These are phyloP conservation scores for Avicennia marina DNA, from an alignment of 257 asterid genomes.

Conservation along the genomic window DNA sequence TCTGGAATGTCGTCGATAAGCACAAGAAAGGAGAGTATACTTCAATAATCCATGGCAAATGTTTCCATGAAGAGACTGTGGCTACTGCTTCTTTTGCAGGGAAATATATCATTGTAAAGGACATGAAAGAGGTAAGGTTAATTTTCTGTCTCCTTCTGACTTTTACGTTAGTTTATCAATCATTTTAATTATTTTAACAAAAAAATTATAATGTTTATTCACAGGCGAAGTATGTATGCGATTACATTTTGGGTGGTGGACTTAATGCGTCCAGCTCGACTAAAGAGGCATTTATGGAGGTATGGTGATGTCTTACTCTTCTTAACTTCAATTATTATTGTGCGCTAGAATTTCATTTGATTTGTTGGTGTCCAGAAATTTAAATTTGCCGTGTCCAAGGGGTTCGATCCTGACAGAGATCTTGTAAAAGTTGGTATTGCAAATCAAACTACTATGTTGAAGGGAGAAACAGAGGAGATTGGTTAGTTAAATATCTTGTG, in stretches of 20 bases:
- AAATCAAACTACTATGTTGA: conserved; percentile 98
- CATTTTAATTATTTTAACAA: neutral
- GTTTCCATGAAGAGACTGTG: conserved; percentile 88
- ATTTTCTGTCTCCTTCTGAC: neutral
- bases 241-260: conserved; percentile 83
- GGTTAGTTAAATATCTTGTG: conserved; percentile 39
- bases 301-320: conserved; percentile 16
- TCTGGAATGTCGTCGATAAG: conserved; percentile 89
- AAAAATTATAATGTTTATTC: neutral
- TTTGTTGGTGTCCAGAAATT: conserved; percentile 63
- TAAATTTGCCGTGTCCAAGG: conserved; percentile 71
- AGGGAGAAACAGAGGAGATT: conserved; percentile 98
- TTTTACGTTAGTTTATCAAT: neutral
- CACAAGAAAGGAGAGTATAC: conserved; percentile 97
- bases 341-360: conserved; percentile 19
- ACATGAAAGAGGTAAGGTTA: conserved; percentile 74
- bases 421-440: conserved; percentile 91
- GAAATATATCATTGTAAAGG: conserved; percentile 75
- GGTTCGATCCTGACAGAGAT: conserved; percentile 87
- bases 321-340: neutral
- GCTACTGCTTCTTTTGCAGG: conserved; percentile 99
- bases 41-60: conserved; percentile 92
- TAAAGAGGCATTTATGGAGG: conserved; percentile 92
- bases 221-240: conserved; percentile 94
- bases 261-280: conserved; percentile 98